phyloP scores from a whole-genome alignment of 2,329 filamentous ascomycete genomes.

The Leptographium wingfieldii region DNA sequence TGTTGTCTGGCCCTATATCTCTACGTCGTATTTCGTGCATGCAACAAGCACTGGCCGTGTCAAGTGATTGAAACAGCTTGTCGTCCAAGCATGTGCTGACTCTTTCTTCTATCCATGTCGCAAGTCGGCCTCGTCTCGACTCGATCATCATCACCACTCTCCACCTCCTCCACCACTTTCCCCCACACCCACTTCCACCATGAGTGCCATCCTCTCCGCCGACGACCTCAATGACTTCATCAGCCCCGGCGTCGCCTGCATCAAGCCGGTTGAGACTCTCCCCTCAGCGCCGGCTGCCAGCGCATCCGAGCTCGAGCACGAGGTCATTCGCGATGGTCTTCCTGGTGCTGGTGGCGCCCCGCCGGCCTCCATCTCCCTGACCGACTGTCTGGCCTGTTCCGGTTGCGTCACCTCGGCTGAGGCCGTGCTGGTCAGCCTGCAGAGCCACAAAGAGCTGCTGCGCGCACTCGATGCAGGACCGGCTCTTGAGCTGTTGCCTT shows the following conservation, averaged over 20 bases:
- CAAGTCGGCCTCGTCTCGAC: too few relatives aligned
- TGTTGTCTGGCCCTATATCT: not conserved
- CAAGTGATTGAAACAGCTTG: too few relatives aligned
- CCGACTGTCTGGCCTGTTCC: conserved; percentile 93
- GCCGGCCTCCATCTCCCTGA: conserved; percentile 86
- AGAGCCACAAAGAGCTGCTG: conserved; percentile 87
- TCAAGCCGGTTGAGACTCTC: conserved; percentile 91
- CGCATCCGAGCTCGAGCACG: conserved; percentile 42
- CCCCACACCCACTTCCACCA: conserved; percentile 23
- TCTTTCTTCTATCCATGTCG: too few relatives aligned
- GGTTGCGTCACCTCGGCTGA: conserved; percentile 96
- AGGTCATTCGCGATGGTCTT: conserved; percentile 89
- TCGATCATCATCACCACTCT: not conserved
- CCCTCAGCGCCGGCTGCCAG: conserved; percentile 44
- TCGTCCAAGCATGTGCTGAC: not conserved
- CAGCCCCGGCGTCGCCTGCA: conserved; percentile 91
- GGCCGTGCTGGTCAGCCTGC: conserved; percentile 87
- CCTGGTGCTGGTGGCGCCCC: conserved; percentile 36
- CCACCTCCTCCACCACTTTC: not conserved
- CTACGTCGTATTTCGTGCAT: too few relatives aligned
- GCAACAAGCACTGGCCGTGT: too few relatives aligned
- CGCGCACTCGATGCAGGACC: conserved; percentile 61
- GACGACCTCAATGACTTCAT: conserved; percentile 99
- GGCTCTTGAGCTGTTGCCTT: conserved; percentile 24
- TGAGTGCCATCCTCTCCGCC: conserved; percentile 94